Base-by-base conservation (phyloP, 2,329 filamentous ascomycete species). In the Neopestalotiopsis sp. region DNA sequence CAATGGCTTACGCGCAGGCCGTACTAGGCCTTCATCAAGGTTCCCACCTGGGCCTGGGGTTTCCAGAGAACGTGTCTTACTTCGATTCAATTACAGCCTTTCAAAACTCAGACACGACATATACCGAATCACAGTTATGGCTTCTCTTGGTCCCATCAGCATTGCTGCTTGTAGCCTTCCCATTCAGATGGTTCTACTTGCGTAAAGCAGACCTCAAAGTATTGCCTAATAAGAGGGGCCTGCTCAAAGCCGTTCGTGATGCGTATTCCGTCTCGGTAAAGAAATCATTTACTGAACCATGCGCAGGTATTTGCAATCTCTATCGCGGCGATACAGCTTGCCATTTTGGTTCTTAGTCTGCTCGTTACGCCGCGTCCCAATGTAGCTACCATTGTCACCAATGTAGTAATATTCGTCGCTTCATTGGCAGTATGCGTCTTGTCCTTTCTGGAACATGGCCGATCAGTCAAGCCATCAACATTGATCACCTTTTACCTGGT, bases 381-480 rank as follows among this genome's bases (percentile, higher is more conserved):
- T 34, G 20, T 13, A 14, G 20, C 5, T 14, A 30, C 57, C 24
- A 59, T 59, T 4, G 10, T 24, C 30, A 24, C 57, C 57, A 59
- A 30, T 32, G 57, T 30, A 1, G 57, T 59, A 14, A 34, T 17
- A 59, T 62, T 62, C 20, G 59, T 62, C 10, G 59, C 59, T 20
- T 40, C 30, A 14, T 13, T 62, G n/a, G 32, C 5, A 34, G 30
- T 62, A 5, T 65, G 62, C 42, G 34, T 28, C 6, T 49, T 65
- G 38, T 34, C 40, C 6, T 65, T 65, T 14, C 40, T 45, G 7
- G 62, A 65, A 34, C 62, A 65, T 17, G 30, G 20, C 20, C 62
- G 62, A n/a, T 65, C 62, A n/a, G 30, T 65, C 24, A 45, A 34
- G 24, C 62, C 62, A 14, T 65, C 62, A 24, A 34, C 14, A 20